These are phyloP conservation scores for Cyanidioschyzon merolae DNA, from an alignment of 23 red algal species.

Conservation along the genomic window DNA sequence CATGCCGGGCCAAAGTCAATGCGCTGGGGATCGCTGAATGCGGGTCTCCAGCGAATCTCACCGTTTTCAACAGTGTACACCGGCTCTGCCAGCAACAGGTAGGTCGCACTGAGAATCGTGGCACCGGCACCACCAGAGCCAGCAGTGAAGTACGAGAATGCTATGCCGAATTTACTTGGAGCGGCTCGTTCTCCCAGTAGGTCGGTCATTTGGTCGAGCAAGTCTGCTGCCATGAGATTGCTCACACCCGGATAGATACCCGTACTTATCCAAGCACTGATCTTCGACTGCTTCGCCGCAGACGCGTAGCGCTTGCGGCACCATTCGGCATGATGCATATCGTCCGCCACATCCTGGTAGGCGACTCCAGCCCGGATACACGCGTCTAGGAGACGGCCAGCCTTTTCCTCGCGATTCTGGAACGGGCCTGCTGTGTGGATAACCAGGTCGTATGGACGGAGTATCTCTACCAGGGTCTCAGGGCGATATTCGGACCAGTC, in stretches of 20 bases:
- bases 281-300: slow-evolving; percentile 9
- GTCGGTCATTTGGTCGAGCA: background rate
- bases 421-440: slow-evolving; percentile 77
- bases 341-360: slow-evolving; percentile 76
- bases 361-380: slow-evolving; percentile 34
- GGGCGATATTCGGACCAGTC: background rate
- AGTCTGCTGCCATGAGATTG: slow-evolving; percentile 58
- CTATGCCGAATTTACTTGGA: background rate
- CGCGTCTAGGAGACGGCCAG: slow-evolving; percentile 28
- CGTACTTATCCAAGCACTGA: slow-evolving; percentile 37
- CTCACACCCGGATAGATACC: slow-evolving; percentile 72
- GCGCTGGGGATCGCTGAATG: slow-evolving; percentile 2
- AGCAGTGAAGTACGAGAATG: slow-evolving; percentile 22
- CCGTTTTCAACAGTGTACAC: background rate
- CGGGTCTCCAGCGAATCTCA: background rate
- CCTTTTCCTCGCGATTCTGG: slow-evolving; percentile 25
- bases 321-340: slow-evolving; percentile 22
- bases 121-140: slow-evolving; percentile 67
- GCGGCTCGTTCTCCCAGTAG: background rate
- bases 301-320: slow-evolving; percentile 19
- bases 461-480: background rate
- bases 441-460: slow-evolving; percentile 29
- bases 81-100: slow-evolving; percentile 37
- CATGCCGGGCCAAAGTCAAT: slow-evolving; percentile 41
- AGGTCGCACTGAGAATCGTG: slow-evolving; percentile 60